A percentile compares a stretch with the other conserved stretches of the same genome.
Evolutionary conservation across 208 protist species (phyloP).

Genomic region (Leishmania gerbilli): DNA sequence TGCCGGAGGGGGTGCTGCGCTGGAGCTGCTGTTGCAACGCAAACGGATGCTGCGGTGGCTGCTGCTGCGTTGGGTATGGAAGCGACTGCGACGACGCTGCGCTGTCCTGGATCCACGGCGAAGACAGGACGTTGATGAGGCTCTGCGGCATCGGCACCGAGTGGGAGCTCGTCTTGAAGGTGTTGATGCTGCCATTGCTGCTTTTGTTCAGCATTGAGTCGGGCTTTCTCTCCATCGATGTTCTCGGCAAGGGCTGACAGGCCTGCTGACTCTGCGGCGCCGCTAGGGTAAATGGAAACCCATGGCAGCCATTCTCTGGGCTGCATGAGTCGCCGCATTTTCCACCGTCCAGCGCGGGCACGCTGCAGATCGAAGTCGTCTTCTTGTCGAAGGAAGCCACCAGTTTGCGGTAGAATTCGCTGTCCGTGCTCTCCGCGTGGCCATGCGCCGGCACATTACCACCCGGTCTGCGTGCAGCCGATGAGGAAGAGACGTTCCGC

Average conservation of each 20-base stretch:
- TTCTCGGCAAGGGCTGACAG: neutral
- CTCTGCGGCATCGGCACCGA: slow-evolving; percentile 13
- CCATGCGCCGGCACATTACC: neutral
- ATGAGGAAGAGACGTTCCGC: neutral
- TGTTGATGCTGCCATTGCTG: neutral
- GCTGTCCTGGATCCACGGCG: slow-evolving; percentile 4
- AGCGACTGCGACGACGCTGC: neutral
- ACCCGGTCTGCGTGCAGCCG: too few relatives aligned
- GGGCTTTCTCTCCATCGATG: neutral
- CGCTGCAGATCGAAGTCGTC: slow-evolving; percentile 18
- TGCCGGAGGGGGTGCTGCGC: neutral
- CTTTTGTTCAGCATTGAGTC: neutral
- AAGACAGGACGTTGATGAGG: slow-evolving; percentile 1
- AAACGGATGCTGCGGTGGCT: neutral
- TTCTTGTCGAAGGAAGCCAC: slow-evolving; percentile 4
- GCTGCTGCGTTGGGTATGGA: neutral
- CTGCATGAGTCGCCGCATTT: neutral
- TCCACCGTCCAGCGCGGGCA: neutral
- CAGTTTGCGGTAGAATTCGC: neutral
- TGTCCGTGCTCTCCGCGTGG: neutral
- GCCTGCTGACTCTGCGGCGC: neutral
- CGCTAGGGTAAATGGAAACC: neutral
- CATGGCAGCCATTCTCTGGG: neutral
- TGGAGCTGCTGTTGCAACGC: neutral
- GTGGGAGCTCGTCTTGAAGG: slow-evolving; percentile 3